Evolutionary conservation across 768 basidiomycete species (phyloP).

Genomic region (Trametopsis cervina): DNA sequence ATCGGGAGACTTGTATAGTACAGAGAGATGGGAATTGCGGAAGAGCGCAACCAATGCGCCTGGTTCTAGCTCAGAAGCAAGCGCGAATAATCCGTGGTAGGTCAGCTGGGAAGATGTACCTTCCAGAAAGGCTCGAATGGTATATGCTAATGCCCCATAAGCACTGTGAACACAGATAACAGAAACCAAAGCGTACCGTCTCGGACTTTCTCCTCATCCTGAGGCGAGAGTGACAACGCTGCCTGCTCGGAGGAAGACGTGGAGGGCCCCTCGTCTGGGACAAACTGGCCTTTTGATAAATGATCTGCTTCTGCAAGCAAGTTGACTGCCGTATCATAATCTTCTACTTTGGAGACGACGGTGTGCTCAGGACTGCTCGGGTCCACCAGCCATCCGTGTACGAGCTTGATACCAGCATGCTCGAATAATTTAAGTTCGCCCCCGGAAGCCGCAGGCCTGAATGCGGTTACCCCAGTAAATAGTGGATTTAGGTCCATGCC

Average conservation of each 20-base stretch:
- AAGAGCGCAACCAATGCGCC: slow-evolving; percentile 80
- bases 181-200: slow-evolving; percentile 40
- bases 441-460: slow-evolving; percentile 54
- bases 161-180: no score
- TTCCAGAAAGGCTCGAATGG: slow-evolving; percentile 63
- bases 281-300: slow-evolving; percentile 52
- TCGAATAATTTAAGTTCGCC: slow-evolving; percentile 83
- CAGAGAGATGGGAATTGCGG: slow-evolving; percentile 85
- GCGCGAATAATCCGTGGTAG: slow-evolving; percentile 79
- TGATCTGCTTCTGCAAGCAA: slow-evolving; percentile 78
- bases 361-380: slow-evolving; percentile 53
- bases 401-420: slow-evolving; percentile 72
- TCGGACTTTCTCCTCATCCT: slow-evolving; percentile 57
- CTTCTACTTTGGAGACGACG: slow-evolving; percentile 44
- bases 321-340: slow-evolving; percentile 71
- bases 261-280: slow-evolving; percentile 18
- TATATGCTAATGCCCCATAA: slow-evolving; percentile 43
- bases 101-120: slow-evolving; percentile 76
- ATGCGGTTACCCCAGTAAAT: slow-evolving; percentile 64
- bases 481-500: slow-evolving; percentile 88
- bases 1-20: slow-evolving; percentile 58
- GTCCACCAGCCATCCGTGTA: slow-evolving; percentile 88
- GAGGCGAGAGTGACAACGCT: slow-evolving; percentile 29
- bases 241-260: slow-evolving; percentile 7
- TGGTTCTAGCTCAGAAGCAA: slow-evolving; percentile 42